Percentiles rank a stretch among this genome's conserved stretches.
Evolutionary conservation across 805 yeast species (phyloP).

Genomic region (Ogataea haglerorum): DNA sequence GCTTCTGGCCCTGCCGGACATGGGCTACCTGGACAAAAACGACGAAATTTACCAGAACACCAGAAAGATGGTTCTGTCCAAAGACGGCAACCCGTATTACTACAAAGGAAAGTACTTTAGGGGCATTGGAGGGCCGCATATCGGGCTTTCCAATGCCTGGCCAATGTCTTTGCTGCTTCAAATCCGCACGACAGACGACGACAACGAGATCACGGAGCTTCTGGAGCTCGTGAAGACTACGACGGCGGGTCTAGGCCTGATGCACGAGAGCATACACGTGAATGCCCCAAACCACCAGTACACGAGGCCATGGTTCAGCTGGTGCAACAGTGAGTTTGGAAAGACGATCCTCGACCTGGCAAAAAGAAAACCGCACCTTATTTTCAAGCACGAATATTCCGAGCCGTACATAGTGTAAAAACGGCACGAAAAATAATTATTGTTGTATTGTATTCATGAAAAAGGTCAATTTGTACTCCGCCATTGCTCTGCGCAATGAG

Average conservation of each 20-base stretch:
- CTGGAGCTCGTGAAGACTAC: slow-evolving; percentile 51
- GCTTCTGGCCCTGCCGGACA: slow-evolving; percentile 70
- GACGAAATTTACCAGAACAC: slow-evolving; percentile 74
- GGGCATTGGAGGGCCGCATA: slow-evolving; percentile 91
- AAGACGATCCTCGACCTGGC: slow-evolving; percentile 80
- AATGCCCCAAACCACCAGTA: slow-evolving; percentile 47
- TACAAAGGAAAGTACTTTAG: slow-evolving; percentile 57
- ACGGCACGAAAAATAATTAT: slow-evolving; percentile 9
- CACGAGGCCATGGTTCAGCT: slow-evolving; percentile 89
- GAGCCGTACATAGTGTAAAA: slow-evolving; percentile 11
- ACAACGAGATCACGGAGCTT: slow-evolving; percentile 55
- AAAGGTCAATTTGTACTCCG: slow-evolving; percentile 39
- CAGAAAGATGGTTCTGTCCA: slow-evolving; percentile 66
- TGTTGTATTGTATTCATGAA: slow-evolving; percentile 14
- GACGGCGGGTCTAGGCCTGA: slow-evolving; percentile 73
- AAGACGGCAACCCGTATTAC: slow-evolving; percentile 75
- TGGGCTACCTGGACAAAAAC: slow-evolving; percentile 53
- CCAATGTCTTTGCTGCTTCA: slow-evolving; percentile 80
- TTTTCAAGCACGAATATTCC: slow-evolving; percentile 46
- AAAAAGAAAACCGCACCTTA: slow-evolving; percentile 64
- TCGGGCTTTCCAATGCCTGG: slow-evolving; percentile 81
- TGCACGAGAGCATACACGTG: slow-evolving; percentile 81
- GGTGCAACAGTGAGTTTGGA: slow-evolving; percentile 92
- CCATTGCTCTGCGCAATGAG: slow-evolving; percentile 44
- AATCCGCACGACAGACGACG: slow-evolving; percentile 72